Conservation (phyloP, 345 rosid genomes). For the Populus deltoides region DNA sequence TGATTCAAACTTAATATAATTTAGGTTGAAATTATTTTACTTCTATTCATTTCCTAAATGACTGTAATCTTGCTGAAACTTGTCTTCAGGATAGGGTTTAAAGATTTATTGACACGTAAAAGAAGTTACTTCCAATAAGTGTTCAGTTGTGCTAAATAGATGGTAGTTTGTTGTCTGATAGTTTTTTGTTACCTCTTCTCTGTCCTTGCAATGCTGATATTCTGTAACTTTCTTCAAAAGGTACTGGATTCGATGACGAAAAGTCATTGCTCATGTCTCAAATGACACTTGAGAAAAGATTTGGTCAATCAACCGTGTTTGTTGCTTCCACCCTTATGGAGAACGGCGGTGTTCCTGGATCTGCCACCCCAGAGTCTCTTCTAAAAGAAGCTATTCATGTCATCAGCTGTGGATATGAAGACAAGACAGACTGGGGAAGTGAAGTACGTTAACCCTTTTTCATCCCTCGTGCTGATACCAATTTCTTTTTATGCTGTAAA, state of each 20-base stretch:
- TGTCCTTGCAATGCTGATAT: not conserved
- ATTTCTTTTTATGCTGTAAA: not conserved
- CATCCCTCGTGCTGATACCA: not conserved
- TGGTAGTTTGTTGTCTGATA: not conserved
- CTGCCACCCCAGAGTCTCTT: slow-evolving; percentile 36
- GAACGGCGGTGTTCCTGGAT: slow-evolving; percentile 39
- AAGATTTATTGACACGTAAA: not conserved
- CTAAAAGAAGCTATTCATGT: slow-evolving; percentile 49
- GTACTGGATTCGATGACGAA: slow-evolving; percentile 42
- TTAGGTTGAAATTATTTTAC: not conserved
- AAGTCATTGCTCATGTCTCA: slow-evolving; percentile 42
- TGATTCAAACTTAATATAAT: not conserved
- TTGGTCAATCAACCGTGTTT: slow-evolving; percentile 43
- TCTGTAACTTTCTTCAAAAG: not conserved
- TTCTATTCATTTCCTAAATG: not conserved
- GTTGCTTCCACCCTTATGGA: slow-evolving; percentile 45
- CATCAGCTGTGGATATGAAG: slow-evolving; percentile 48
- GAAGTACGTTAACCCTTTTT: slow-evolving; percentile 21
- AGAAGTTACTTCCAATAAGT: not conserved
- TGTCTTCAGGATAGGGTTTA: not conserved
- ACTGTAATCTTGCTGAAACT: not conserved
- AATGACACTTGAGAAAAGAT: slow-evolving; percentile 42
- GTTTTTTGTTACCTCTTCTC: not conserved
- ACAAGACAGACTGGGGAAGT: slow-evolving; percentile 48
- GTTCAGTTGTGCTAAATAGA: not conserved